Base-by-base conservation (phyloP, 305 asterid species). In the Withania somnifera region DNA sequence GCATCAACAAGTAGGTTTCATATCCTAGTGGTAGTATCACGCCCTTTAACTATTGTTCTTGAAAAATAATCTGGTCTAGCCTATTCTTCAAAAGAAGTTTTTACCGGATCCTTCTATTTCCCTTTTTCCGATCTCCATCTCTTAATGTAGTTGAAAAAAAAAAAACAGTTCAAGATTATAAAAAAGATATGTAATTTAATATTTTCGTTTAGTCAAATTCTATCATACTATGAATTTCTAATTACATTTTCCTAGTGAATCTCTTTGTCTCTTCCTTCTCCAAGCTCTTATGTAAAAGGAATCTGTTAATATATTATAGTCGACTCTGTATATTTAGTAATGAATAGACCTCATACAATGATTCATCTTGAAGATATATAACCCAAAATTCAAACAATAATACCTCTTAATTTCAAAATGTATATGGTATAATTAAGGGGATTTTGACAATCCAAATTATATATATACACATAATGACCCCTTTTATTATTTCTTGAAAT, bases 401-500 rank as follows among this genome's bases (percentile, higher is more conserved):
- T 56, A 83, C 67, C 80, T 77, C 84, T 85, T 88, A 85, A 86
- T 79, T 81, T 66, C 80, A 83, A 81, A 81, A 73, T 24, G 40
- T 47, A 47, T 47, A 15, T 73, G 79, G 79, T 26, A 73, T 83
- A 85, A 87, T 87, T 87, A 84, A 67, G 67, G 81, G 56, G 71
- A n/a, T 58, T 60, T 89, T 91, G 93, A 87, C 93, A 89, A 87
- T 93, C 88, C 86, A 86, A 88, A 88, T n/a, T 86, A 17, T 6
- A 38, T 9, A 42, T 42, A 10, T 3, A 36, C 0, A 87, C 90
- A 89, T 90, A 87, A 90, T 90, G 89, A 86, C 86, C 76, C 63
- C 83, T 85, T 73, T 85, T 91, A 61, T 58, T 45, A 86, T 92
- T 89, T 84, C 98, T 94, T 92, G 95, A 90, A 84, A 86, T 89